Evolutionary conservation across 2,329 filamentous ascomycete species (phyloP).

Genomic region (Phaeosphaeria sp.): DNA sequence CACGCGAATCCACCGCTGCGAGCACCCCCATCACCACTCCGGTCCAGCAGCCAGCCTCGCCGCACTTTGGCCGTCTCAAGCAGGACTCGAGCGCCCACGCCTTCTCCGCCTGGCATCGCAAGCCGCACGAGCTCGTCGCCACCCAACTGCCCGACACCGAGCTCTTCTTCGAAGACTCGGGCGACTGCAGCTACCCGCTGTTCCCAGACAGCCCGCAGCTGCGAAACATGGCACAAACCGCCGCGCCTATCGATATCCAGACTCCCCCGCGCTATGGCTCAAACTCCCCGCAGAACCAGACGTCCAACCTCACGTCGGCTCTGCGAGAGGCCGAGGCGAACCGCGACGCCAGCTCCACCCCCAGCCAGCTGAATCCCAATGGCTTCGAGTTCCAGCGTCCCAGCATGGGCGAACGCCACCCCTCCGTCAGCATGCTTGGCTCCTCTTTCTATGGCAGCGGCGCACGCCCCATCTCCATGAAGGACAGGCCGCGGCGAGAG

Average conservation of each 20-base stretch:
- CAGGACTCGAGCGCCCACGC: conserved; percentile 45
- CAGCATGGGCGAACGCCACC: conserved; percentile 55
- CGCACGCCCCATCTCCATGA: conserved; percentile 67
- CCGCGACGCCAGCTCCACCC: conserved; percentile 38
- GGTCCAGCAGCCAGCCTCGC: conserved; percentile 49
- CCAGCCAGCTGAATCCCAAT: conserved; percentile 51
- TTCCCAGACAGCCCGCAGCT: conserved; percentile 44
- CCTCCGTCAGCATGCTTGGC: conserved; percentile 58
- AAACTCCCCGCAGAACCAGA: conserved; percentile 66
- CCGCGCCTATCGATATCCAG: conserved; percentile 66
- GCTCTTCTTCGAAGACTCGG: conserved; percentile 50
- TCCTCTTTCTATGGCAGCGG: conserved; percentile 63
- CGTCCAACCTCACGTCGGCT: conserved; percentile 68
- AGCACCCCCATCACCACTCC: conserved; percentile 57
- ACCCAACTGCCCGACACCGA: conserved; percentile 41
- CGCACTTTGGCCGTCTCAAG: conserved; percentile 49
- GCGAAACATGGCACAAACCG: conserved; percentile 59
- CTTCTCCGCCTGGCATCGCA: conserved; percentile 55
- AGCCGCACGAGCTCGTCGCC: conserved; percentile 43
- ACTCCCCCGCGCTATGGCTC: conserved; percentile 61
- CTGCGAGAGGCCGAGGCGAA: conserved; percentile 57
- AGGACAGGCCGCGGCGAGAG: conserved; percentile 62
- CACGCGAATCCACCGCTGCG: conserved; percentile 59
- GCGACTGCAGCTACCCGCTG: conserved; percentile 50
- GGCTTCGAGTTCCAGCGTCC: conserved; percentile 40